Evolutionary conservation across 2,329 filamentous ascomycete genomes (phyloP), one percentile per base, ranked within the genome.

Genomic region (Chaetomiaceae sp.): DNA sequence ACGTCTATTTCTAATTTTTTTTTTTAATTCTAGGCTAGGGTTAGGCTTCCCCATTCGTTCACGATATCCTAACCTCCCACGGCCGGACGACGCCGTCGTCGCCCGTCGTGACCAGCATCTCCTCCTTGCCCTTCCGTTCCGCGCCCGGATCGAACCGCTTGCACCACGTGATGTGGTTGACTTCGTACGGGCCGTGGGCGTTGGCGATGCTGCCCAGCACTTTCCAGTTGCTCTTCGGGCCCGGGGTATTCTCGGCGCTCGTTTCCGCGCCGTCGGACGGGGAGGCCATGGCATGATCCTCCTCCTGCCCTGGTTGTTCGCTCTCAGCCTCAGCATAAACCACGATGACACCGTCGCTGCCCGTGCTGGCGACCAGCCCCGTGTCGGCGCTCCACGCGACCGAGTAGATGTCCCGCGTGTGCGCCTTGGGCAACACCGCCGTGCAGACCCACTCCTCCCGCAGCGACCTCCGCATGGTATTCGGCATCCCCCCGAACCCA

Each of bases 111-210:
- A 97, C 74, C 41, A 99, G 74, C 66, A 96, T 86, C 70, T 97
- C 92, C 61, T 96, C 89, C 20, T 73, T 67, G 3, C 76, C 74
- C 48, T 68, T 75, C 55, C 70, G 74, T 64, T 76, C 76, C 5
- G 1, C 70, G 69, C 73, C 84, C 44, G 76, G 75, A 65, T 96
- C 90, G 51, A 82, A 86, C 51, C 91, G 77, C 60, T 78, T 81
- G 58, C 89, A 90, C 93, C 93, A 99, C 2, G 81, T 83, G 43
- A 93, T 79, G 68, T 96, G 90, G 63, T 99, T 99, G 57, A 97
- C 78, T 70, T 99, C 93, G 64, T 92, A 96, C 2, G 95, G 88
- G 1, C 89, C 91, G 66, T 99, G 93, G 2, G 85, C 88, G 30
- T 84, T 85, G 42, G 85, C 76, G 1, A 87, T 65, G n/a, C 79